Evolutionary conservation across 2,329 filamentous ascomycete genomes (phyloP).

Genomic region (Fusarium tanahbumbuense): DNA sequence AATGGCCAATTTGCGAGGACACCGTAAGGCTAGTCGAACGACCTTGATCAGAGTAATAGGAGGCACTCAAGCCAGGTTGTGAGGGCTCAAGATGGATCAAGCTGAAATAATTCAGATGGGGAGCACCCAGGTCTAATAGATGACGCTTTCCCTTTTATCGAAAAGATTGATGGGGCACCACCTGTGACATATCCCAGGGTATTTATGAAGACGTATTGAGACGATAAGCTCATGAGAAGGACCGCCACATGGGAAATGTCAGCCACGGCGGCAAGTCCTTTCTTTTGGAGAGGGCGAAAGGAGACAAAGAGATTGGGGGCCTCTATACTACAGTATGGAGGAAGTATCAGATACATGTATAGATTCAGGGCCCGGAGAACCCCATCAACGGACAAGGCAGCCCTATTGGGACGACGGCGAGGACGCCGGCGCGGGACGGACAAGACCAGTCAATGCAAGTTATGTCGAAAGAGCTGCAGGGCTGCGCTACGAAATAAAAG

Average conservation of each 20-base stretch:
- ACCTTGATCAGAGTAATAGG: slow-evolving; percentile 19
- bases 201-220: slow-evolving; percentile 32
- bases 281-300: slow-evolving; percentile 38
- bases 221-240: slow-evolving; percentile 36
- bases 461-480: slow-evolving; percentile 32
- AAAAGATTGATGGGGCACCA: slow-evolving; percentile 36
- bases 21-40: slow-evolving; percentile 12
- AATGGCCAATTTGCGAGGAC: slow-evolving; percentile 15
- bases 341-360: slow-evolving; percentile 42
- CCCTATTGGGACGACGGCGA: slow-evolving; percentile 39
- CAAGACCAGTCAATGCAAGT: slow-evolving; percentile 35
- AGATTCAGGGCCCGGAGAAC: slow-evolving; percentile 35
- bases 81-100: slow-evolving; percentile 28
- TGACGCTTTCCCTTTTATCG: slow-evolving; percentile 44
- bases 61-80: slow-evolving; percentile 15
- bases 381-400: slow-evolving; percentile 41
- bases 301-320: slow-evolving; percentile 25
- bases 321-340: slow-evolving; percentile 33
- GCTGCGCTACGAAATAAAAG: slow-evolving; percentile 37
- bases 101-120: slow-evolving; percentile 28
- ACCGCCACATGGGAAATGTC: slow-evolving; percentile 34
- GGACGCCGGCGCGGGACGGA: slow-evolving; percentile 26
- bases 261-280: slow-evolving; percentile 38
- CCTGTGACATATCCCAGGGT: slow-evolving; percentile 38
- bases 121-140: slow-evolving; percentile 31